phyloP scores from a whole-genome alignment of 2,329 filamentous ascomycete species.

The Paradendryphiella salina region DNA sequence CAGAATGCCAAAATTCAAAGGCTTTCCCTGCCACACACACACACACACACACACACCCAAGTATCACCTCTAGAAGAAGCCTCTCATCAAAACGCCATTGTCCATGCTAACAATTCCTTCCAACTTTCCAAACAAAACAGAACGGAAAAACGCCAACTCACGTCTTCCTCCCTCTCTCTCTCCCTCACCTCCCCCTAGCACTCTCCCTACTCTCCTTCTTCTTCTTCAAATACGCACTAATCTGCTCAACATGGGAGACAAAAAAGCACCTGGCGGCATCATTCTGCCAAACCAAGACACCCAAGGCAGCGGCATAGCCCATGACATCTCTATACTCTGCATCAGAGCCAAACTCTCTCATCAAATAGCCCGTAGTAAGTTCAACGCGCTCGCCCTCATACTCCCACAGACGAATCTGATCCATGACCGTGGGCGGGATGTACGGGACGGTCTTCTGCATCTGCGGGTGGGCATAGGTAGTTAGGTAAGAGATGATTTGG shows the following conservation, averaged over 20 bases:
- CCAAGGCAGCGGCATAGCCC: slow-evolving; percentile 83
- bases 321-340: slow-evolving; percentile 72
- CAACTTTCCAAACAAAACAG: too few species aligned
- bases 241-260: slow-evolving; percentile 86
- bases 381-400: slow-evolving; percentile 95
- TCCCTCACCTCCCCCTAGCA: slow-evolving; percentile 1
- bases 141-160: too few species aligned
- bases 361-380: slow-evolving; percentile 78
- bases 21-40: too few species aligned
- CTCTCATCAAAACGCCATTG: too few species aligned
- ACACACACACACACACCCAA: too few species aligned
- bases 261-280: slow-evolving; percentile 84
- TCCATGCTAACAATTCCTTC: too few species aligned
- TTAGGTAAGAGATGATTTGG: slow-evolving; percentile 92
- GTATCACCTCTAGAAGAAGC: too few species aligned
- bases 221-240: slow-evolving; percentile 74
- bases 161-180: too few species aligned
- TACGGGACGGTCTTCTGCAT: slow-evolving; percentile 78
- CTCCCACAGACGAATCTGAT: slow-evolving; percentile 97
- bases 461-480: slow-evolving; percentile 90
- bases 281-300: slow-evolving; percentile 85
- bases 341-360: slow-evolving; percentile 79
- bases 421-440: slow-evolving; percentile 91
- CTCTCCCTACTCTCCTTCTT: slow-evolving; percentile 29
- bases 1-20: too few species aligned